Evolutionary conservation across 805 yeast genomes (phyloP).

Genomic region (Cyberlindnera xylosilytica): DNA sequence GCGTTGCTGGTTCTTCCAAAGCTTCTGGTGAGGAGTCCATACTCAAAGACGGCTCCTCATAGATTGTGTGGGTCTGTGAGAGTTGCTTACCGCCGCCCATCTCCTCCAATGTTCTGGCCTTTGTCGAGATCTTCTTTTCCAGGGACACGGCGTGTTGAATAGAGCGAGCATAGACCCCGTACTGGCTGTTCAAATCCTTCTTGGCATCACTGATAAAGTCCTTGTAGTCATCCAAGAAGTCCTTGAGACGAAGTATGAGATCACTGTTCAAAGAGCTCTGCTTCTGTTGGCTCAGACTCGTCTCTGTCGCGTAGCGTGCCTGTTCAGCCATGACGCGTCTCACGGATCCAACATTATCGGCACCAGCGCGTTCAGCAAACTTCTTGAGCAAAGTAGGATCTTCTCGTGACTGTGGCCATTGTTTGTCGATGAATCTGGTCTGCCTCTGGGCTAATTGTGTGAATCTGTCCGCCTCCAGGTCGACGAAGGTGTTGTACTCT

Average conservation of each 20-base stretch:
- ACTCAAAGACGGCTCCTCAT: too few species aligned
- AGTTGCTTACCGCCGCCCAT: not conserved
- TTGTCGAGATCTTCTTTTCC: conserved; percentile 17
- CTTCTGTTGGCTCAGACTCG: conserved; percentile 6
- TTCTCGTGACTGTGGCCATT: not conserved
- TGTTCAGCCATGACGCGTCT: conserved; percentile 5
- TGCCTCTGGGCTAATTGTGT: conserved; percentile 8
- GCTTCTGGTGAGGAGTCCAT: too few species aligned
- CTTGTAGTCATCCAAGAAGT: conserved; percentile 24
- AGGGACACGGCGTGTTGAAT: conserved; percentile 5
- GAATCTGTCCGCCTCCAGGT: conserved; percentile 13
- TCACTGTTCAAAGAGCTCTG: conserved; percentile 17
- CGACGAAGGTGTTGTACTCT: conserved; percentile 19
- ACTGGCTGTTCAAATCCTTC: conserved; percentile 10
- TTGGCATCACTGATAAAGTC: conserved; percentile 13
- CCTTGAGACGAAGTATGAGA: conserved; percentile 15
- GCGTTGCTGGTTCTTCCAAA: not conserved
- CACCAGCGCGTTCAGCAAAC: conserved; percentile 3
- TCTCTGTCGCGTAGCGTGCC: conserved; percentile 6
- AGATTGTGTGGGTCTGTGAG: not conserved
- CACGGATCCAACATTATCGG: conserved; percentile 7
- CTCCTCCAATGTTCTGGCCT: conserved; percentile 19
- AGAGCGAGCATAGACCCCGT: conserved; percentile 12
- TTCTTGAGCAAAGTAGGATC: not conserved
- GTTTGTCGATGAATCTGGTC: conserved; percentile 6